A percentile compares a stretch with the other conserved stretches of the same genome.
Evolutionary conservation across 345 rosid species (phyloP).

Genomic region (Eucalyptus brandiana): DNA sequence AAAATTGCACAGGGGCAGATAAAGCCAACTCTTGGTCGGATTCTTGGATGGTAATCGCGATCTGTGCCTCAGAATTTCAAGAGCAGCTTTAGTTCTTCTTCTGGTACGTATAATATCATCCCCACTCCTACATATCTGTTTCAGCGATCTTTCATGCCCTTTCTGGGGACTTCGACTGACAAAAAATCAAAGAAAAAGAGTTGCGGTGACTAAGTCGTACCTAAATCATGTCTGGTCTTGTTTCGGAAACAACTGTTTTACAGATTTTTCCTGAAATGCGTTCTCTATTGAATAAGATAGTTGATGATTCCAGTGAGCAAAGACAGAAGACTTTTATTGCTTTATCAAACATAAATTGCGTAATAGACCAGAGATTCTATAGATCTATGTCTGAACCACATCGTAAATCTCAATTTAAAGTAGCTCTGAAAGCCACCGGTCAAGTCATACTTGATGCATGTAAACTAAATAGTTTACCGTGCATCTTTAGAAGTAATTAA

Average conservation of each 20-base stretch:
- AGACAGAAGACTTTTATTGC: background rate
- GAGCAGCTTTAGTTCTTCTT: background rate
- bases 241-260: too few species aligned
- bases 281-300: background rate
- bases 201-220: background rate
- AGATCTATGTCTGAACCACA: too few species aligned
- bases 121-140: background rate
- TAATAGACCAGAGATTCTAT: too few species aligned
- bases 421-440: too few species aligned
- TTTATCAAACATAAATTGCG: background rate
- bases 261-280: too few species aligned
- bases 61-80: background rate
- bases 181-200: background rate
- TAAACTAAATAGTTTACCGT: too few species aligned
- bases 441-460: too few species aligned
- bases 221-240: background rate
- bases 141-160: background rate
- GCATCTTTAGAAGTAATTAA: too few species aligned
- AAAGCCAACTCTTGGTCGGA: background rate
- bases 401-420: too few species aligned
- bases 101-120: background rate
- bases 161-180: background rate
- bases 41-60: background rate
- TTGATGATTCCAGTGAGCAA: background rate
- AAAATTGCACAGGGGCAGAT: background rate